Evolutionary conservation across 2,329 filamentous ascomycete genomes (phyloP).

Genomic region (Fusarium acutatum): DNA sequence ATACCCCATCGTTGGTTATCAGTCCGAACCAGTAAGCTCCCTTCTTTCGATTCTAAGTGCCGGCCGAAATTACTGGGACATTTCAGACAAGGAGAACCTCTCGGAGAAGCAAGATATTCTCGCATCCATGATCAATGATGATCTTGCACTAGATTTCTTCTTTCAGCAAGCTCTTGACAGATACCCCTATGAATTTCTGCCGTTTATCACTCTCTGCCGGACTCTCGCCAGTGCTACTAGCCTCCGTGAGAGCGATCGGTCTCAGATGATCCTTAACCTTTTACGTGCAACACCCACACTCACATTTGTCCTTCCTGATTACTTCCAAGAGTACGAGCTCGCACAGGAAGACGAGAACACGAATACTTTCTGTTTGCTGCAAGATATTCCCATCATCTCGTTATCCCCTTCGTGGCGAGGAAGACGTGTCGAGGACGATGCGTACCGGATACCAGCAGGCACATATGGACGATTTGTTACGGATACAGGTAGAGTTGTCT

Average conservation of each 20-base stretch:
- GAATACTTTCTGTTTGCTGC: constrained; percentile 76
- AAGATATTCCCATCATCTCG: constrained; percentile 70
- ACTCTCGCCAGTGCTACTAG: constrained; percentile 59
- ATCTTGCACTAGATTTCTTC: constrained; percentile 62
- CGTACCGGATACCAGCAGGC: constrained; percentile 71
- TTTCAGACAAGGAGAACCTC: constrained; percentile 50
- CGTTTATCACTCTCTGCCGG: constrained; percentile 78
- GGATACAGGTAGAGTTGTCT: constrained; percentile 78
- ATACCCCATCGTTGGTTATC: constrained; percentile 74
- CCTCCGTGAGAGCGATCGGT: constrained; percentile 44
- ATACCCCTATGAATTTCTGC: constrained; percentile 86
- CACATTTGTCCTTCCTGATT: constrained; percentile 77
- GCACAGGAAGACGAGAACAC: constrained; percentile 86
- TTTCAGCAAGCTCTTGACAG: constrained; percentile 76
- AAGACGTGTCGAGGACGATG: constrained; percentile 55
- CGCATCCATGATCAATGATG: constrained; percentile 48
- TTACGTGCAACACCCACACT: constrained; percentile 76
- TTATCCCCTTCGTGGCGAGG: constrained; percentile 56
- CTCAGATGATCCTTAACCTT: constrained; percentile 67
- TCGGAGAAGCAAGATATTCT: constrained; percentile 46
- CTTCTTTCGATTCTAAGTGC: constrained; percentile 71
- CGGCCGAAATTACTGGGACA: constrained; percentile 63
- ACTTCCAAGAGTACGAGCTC: constrained; percentile 79
- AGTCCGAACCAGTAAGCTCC: constrained; percentile 73
- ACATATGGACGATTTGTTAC: constrained; percentile 78